Percentiles rank a stretch among this genome's conserved stretches.
These are phyloP conservation scores for Botrytis tulipae DNA, from an alignment of 2,329 filamentous ascomycete genomes.

Conservation along the genomic window DNA sequence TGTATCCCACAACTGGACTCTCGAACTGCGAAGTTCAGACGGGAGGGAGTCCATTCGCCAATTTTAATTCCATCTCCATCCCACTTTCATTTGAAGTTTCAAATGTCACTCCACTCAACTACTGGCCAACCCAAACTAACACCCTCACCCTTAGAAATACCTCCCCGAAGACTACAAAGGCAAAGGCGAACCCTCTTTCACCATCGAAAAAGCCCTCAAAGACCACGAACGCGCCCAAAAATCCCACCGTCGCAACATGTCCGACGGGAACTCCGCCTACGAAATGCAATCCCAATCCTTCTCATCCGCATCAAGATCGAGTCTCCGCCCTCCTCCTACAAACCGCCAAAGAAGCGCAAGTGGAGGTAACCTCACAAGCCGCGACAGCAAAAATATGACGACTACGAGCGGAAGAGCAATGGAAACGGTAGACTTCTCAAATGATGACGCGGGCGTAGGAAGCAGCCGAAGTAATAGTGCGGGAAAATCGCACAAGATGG, in stretches of 20 bases:
- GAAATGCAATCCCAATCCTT: conserved; percentile 48
- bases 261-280: conserved; percentile 41
- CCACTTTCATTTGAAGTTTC: not conserved
- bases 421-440: conserved; percentile 18
- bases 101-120: not conserved
- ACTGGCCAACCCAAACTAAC: conserved; percentile 12
- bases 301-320: conserved; percentile 22
- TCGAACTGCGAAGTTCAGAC: not conserved
- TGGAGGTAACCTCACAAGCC: conserved; percentile 25
- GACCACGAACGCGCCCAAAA: conserved; percentile 42
- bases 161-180: conserved; percentile 76
- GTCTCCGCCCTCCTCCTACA: not conserved
- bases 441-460: not conserved
- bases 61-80: not conserved
- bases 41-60: not conserved
- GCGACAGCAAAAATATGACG: not conserved
- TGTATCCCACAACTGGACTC: not conserved
- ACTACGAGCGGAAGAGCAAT: conserved; percentile 17
- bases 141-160: conserved; percentile 52
- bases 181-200: conserved; percentile 75
- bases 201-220: conserved; percentile 66
- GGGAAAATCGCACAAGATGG: conserved; percentile 40
- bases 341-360: conserved; percentile 49
- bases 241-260: conserved; percentile 33
- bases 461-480: conserved; percentile 40